Conservation (phyloP, 2,329 filamentous ascomycete genomes). For the Paraconiothyrium brasiliense region DNA sequence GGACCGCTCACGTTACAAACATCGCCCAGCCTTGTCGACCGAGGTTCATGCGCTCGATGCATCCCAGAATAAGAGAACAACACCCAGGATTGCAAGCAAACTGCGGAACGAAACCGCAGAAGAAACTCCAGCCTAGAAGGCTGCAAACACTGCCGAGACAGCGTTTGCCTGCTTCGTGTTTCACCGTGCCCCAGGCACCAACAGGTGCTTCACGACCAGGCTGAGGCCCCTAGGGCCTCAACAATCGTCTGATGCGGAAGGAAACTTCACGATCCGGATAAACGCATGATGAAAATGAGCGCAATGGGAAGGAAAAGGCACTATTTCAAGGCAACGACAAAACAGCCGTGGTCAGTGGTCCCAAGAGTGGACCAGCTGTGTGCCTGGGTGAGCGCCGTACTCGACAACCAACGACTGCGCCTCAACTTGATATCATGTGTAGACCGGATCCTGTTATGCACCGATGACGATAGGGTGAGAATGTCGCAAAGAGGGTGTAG, state of each 20-base stretch:
- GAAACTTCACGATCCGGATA: slow-evolving; percentile 1
- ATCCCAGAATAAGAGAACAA: not conserved
- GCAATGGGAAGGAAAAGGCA: slow-evolving; percentile 30
- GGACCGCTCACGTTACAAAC: slow-evolving; percentile 4
- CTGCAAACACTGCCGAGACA: slow-evolving; percentile 26
- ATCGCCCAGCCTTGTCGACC: not conserved
- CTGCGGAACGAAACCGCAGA: not conserved
- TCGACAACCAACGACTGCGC: slow-evolving; percentile 32
- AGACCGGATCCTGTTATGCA: slow-evolving; percentile 23
- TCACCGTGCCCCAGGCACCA: slow-evolving; percentile 32
- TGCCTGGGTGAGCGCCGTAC: slow-evolving; percentile 27
- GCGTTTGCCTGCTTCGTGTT: slow-evolving; percentile 32
- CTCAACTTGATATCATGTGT: slow-evolving; percentile 28
- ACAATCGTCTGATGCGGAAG: slow-evolving; percentile 13
- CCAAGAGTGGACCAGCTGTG: slow-evolving; percentile 20
- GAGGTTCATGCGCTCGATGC: slow-evolving; percentile 9
- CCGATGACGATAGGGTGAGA: slow-evolving; percentile 30
- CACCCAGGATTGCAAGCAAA: not conserved
- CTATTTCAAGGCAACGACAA: slow-evolving; percentile 40
- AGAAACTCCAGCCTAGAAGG: not conserved
- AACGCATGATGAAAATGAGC: slow-evolving; percentile 13
- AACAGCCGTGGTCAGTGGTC: slow-evolving; percentile 27
- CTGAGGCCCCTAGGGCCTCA: slow-evolving; percentile 14
- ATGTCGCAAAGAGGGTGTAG: slow-evolving; percentile 21
- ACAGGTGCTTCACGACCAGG: slow-evolving; percentile 17